phyloP scores from a whole-genome alignment of 768 basidiomycete species.

The Pholiota microspora region DNA sequence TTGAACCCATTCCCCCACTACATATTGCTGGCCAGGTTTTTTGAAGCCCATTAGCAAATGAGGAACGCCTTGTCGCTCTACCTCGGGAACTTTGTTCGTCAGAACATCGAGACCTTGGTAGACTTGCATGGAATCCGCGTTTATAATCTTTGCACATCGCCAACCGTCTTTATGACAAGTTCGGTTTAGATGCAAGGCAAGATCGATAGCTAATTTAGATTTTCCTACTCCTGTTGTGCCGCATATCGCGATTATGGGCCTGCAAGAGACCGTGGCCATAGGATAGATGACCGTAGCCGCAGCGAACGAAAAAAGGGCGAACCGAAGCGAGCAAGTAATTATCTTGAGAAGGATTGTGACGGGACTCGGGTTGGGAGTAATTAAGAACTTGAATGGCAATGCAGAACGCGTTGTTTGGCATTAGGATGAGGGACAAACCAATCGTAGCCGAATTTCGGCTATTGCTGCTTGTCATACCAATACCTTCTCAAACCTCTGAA shows the following conservation, averaged over 20 bases:
- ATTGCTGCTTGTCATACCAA: neutral
- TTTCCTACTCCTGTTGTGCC: slow-evolving; percentile 98
- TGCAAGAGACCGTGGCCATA: slow-evolving; percentile 39
- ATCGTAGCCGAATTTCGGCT: no score
- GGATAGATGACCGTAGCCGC: no score
- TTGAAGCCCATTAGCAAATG: slow-evolving; percentile 92
- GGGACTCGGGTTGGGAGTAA: no score
- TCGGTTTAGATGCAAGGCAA: slow-evolving; percentile 62
- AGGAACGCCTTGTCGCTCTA: slow-evolving; percentile 77
- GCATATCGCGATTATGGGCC: slow-evolving; percentile 79
- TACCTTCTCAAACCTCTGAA: neutral
- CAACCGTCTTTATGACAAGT: slow-evolving; percentile 36
- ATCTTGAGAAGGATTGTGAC: no score
- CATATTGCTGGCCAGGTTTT: slow-evolving; percentile 81
- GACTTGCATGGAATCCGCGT: slow-evolving; percentile 97
- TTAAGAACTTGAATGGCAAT: no score
- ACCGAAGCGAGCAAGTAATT: no score
- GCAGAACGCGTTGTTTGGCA: slow-evolving; percentile 7
- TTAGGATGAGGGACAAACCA: neutral
- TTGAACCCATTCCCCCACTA: slow-evolving; percentile 83
- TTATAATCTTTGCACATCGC: slow-evolving; percentile 76
- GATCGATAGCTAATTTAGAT: slow-evolving; percentile 85
- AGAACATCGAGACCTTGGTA: slow-evolving; percentile 90
- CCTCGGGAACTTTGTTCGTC: slow-evolving; percentile 85
- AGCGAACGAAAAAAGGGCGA: no score